These are phyloP conservation scores for Pilasporangium apinafurcum DNA, from an alignment of 352 stramenopile genomes.

Conservation along the genomic window DNA sequence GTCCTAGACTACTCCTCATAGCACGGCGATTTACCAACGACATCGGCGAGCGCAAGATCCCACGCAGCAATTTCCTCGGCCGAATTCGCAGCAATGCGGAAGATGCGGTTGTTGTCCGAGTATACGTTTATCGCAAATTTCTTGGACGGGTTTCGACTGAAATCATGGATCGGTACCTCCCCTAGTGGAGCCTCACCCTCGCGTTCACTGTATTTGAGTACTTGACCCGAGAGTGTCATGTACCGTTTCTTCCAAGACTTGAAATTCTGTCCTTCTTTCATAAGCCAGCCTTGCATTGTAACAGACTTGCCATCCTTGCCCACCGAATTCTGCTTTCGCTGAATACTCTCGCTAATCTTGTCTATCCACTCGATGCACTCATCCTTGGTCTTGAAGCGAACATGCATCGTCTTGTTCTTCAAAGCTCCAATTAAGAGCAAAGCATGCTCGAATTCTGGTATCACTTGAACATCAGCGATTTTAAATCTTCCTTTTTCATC, in stretches of 20 bases:
- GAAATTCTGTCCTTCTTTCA: constrained; percentile 69
- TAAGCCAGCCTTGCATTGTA: constrained; percentile 52
- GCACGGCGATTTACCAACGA: no score
- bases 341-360: no score
- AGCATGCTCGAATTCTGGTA: no score
- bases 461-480: no score
- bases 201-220: constrained; percentile 70
- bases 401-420: no score
- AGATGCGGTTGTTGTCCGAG: constrained; percentile 19
- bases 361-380: no score
- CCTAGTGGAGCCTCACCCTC: constrained; percentile 42
- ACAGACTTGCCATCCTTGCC: no score
- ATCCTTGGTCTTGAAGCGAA: no score
- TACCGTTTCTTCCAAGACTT: constrained; percentile 78
- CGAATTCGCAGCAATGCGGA: constrained; percentile 23
- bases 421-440: no score
- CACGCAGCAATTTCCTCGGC: constrained; percentile 35
- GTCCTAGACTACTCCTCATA: no score
- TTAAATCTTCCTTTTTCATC: no score
- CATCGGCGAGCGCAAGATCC: constrained; percentile 35
- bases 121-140: constrained; percentile 40
- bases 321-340: no score
- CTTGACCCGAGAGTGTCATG: constrained; percentile 57
- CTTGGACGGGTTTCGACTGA: constrained; percentile 34
- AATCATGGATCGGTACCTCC: constrained; percentile 43